Conservation (phyloP, 1,139 yeast species). For the Candida tropicalis region DNA sequence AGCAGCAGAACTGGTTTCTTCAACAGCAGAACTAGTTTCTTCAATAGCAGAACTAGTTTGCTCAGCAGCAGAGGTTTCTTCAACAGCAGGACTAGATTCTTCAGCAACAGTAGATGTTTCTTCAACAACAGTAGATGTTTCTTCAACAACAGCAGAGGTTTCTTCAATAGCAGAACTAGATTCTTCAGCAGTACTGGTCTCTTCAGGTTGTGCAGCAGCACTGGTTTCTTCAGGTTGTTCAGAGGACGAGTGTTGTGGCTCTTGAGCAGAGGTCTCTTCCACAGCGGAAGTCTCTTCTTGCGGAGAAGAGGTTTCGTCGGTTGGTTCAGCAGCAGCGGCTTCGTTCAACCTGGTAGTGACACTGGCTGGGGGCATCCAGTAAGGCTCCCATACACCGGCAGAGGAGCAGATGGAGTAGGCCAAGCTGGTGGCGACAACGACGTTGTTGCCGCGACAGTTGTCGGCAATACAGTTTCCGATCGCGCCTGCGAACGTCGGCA, state of each 20-base stretch:
- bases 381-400: constrained; percentile 45
- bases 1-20: not conserved
- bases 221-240: not conserved
- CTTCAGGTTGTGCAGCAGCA: too few species aligned
- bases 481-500: constrained; percentile 30
- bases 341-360: constrained; percentile 34
- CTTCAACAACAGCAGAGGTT: not conserved
- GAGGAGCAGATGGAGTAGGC: constrained; percentile 42
- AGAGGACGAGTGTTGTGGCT: not conserved
- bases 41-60: too few species aligned
- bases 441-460: constrained; percentile 37
- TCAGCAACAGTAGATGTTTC: not conserved
- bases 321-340: constrained; percentile 26
- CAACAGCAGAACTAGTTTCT: not conserved
- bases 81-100: not conserved
- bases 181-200: too few species aligned
- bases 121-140: not conserved
- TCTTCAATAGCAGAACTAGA: not conserved
- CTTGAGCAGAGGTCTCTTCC: not conserved
- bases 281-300: not conserved
- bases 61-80: too few species aligned
- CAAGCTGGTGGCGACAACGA: constrained; percentile 37
- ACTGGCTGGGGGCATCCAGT: constrained; percentile 42
- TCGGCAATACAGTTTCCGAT: constrained; percentile 35
- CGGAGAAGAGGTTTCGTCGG: constrained; percentile 16